Conservation (phyloP, 2,329 filamentous ascomycete species). For the Monilinia fructicola region DNA sequence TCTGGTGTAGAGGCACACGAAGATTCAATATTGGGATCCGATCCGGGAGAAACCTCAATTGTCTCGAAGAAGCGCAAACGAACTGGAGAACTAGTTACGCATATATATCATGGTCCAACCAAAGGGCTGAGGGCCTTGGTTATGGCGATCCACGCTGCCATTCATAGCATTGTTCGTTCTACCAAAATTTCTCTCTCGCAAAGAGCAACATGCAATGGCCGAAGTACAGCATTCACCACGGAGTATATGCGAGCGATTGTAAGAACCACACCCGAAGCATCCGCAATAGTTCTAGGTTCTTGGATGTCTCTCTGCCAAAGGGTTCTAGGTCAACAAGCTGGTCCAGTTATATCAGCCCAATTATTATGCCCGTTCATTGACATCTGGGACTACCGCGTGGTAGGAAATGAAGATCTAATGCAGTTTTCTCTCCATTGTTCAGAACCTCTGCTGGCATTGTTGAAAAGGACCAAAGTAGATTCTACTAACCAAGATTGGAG, state of each 20-base stretch:
- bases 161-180: conserved; percentile 31
- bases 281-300: conserved; percentile 37
- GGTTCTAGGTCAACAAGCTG: conserved; percentile 21
- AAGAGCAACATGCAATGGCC: conserved; percentile 18
- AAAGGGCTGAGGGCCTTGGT: conserved; percentile 26
- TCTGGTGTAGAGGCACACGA: conserved; percentile 23
- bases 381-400: conserved; percentile 36
- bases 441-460: conserved; percentile 35
- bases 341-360: background rate
- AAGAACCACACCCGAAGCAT: conserved; percentile 36
- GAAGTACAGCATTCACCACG: conserved; percentile 32
- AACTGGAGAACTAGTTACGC: conserved; percentile 33
- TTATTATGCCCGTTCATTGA: conserved; percentile 38
- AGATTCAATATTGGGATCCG: conserved; percentile 24
- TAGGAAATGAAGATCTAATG: conserved; percentile 30
- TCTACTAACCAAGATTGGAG: conserved; percentile 28
- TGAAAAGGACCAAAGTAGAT: conserved; percentile 28
- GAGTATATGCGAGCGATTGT: conserved; percentile 40
- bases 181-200: conserved; percentile 24
- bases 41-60: conserved; percentile 38
- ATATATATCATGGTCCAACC: conserved; percentile 9
- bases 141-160: conserved; percentile 31
- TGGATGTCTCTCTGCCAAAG: conserved; percentile 38
- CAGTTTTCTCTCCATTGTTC: conserved; percentile 41
- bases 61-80: conserved; percentile 40